Evolutionary conservation across 2,329 filamentous ascomycete genomes (phyloP).

Genomic region (Monosporascus sp.): DNA sequence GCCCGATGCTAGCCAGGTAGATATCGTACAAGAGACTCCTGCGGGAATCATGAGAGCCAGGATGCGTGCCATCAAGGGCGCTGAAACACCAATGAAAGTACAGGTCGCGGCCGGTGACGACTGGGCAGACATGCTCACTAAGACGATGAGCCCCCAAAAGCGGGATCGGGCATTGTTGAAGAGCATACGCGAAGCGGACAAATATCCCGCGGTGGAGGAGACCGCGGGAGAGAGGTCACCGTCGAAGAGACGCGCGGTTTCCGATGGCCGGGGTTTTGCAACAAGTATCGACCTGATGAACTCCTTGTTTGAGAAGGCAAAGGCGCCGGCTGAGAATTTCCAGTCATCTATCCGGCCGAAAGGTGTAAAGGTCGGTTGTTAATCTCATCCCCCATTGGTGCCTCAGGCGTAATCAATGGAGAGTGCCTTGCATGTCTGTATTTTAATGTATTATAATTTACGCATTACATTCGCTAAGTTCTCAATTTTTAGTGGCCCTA

Average conservation of each 20-base stretch:
- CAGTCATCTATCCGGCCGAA: slow-evolving; percentile 49
- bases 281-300: slow-evolving; percentile 97
- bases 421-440: slow-evolving; percentile 15
- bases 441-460: slow-evolving; percentile 24
- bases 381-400: slow-evolving; percentile 16
- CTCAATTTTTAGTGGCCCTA: slow-evolving; percentile 71
- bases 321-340: slow-evolving; percentile 49
- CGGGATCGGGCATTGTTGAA: slow-evolving; percentile 73
- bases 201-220: slow-evolving; percentile 39
- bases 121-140: slow-evolving; percentile 90
- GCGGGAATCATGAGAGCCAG: slow-evolving; percentile 59
- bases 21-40: slow-evolving; percentile 46
- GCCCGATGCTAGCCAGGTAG: slow-evolving; percentile 45
- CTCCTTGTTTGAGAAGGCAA: slow-evolving; percentile 75
- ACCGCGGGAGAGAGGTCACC: slow-evolving; percentile 23
- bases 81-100: slow-evolving; percentile 51
- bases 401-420: slow-evolving; percentile 1
- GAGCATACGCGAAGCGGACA: slow-evolving; percentile 55
- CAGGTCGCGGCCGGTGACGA: slow-evolving; percentile 68
- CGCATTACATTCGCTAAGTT: slow-evolving; percentile 39
- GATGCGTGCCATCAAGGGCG: slow-evolving; percentile 58
- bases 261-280: slow-evolving; percentile 63
- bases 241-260: slow-evolving; percentile 27
- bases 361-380: slow-evolving; percentile 81
- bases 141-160: slow-evolving; percentile 91